Evolutionary conservation across 345 rosid genomes (phyloP), one percentile per base, ranked within the genome.

Genomic region (Nasturtium officinale): DNA sequence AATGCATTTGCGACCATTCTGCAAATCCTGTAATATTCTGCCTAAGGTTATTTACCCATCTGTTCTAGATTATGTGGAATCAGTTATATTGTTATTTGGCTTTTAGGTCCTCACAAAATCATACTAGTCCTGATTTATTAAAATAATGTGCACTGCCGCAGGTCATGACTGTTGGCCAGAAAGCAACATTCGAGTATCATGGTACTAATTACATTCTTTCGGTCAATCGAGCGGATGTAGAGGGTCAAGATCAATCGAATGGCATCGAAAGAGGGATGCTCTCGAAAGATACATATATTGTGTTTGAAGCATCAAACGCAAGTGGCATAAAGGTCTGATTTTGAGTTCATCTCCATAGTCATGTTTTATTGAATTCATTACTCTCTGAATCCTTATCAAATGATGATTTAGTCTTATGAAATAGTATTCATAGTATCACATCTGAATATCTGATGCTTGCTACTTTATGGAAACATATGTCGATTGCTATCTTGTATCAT

Each of bases 151-250:
- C 67, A 29, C 69, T 65, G 57, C 37, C 83, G 77, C 88, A 95
- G 99, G 87, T 95, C 81, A 78, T 95, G 96, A 91, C 97, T 16
- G 82, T 83, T 0, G 98, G 99, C 50, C 99, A 95, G 82, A 87
- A 82, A 71, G 98, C 83, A 43, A 74, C 93, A 28, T 95, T 91
- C 59, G 97, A 92, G 80, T 90, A 86, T 80, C 98, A 86, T 65
- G 99, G 99, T 66, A 95, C 78, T 77, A 95, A 95, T 72, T 92
- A 92, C 73, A 83, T 90, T 67, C 85, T 90, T 67, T 87, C 94
- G 3, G 96, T 95, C 72, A 89, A 79, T 83, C 90, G 83, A 86
- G 96, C 92, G 38, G 83, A 59, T 54, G 69, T 92, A 40, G 98
- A 92, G 81, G 92, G 89, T 53, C 86, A 77, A 55, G 86, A 75